Evolutionary conservation across 2,329 filamentous ascomycete species (phyloP).

Genomic region (Chaetomium olivaceum): DNA sequence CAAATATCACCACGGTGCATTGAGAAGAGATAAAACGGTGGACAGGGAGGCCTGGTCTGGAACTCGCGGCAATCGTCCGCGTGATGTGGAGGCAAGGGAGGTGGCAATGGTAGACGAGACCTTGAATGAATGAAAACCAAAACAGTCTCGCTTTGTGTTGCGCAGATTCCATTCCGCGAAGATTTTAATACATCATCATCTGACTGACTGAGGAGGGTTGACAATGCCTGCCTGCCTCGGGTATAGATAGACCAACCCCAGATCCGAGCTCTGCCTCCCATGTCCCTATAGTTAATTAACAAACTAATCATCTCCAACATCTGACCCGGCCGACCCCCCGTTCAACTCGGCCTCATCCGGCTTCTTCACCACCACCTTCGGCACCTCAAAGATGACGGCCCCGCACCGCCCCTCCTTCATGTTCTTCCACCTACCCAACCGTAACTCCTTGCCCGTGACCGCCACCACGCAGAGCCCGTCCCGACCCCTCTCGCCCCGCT

Average conservation of each 20-base stretch:
- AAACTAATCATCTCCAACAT: slow-evolving; percentile 17
- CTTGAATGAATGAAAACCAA: not conserved
- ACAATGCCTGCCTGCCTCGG: slow-evolving; percentile 9
- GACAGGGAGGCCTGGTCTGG: not conserved
- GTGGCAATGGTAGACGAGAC: not conserved
- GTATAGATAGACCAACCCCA: slow-evolving; percentile 18
- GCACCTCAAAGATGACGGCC: slow-evolving; percentile 83
- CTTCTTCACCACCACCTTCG: slow-evolving; percentile 43
- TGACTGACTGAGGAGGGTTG: slow-evolving; percentile 12
- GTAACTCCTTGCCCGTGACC: slow-evolving; percentile 84
- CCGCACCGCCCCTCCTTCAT: slow-evolving; percentile 70
- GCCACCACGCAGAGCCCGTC: slow-evolving; percentile 80
- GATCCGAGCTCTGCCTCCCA: not conserved
- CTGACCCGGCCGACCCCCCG: not conserved
- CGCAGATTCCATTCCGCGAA: not conserved
- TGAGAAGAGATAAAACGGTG: not conserved
- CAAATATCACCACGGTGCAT: not conserved
- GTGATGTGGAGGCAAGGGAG: not conserved
- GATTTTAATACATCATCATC: slow-evolving; percentile 14
- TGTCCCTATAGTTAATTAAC: not conserved
- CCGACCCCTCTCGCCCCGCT: slow-evolving; percentile 74
- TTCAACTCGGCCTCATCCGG: slow-evolving; percentile 28
- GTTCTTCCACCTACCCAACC: slow-evolving; percentile 79
- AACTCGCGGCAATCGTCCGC: not conserved
- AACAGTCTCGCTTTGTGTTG: not conserved